Base-by-base conservation (phyloP, 1,139 yeast species). In the Nakaseomyces sp. region DNA sequence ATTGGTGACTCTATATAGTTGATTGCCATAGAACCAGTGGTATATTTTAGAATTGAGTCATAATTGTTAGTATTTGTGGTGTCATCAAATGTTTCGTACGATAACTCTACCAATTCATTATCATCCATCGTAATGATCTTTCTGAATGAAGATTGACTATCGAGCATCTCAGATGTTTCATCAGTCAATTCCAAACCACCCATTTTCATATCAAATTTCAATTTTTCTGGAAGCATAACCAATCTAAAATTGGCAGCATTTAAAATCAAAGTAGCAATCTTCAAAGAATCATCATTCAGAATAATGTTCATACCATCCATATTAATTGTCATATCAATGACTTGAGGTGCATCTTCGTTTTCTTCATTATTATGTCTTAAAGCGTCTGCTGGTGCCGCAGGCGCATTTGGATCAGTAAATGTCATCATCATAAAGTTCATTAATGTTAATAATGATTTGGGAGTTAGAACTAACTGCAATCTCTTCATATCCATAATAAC, bases 111-210 rank as follows among this genome's bases (percentile, higher is more conserved):
- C 45, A 89, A 69, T 49, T 86, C 84, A 47, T 79, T 76, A 5
- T 91, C 96, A 55, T 86, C 88, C 60, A 91, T 87, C 46, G 81
- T 77, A 29, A 91, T 73, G 31, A 91, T 68, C 49, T 79, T 77
- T 49, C 93, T 71, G 47, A 81, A 64, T 3, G 72, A 64, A 10
- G 44, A 36, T 1, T 89, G 80, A 46, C 75, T 64, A 1, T 79
- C 72, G 1, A 81, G 68, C 0, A 82, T 85, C 45, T 77, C 77
- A 54, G 80, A 76, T 3, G 80, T 70, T 50, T 86, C 94, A 64
- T 89, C 96, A 44, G 76, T 78, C 17, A 93, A 66, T 3, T 87
- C 76, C 46, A 93, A 68, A 0, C 87, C 91, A 12, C 97, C 98
- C 18, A 91, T 65, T 40, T 72, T 77, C n/a, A 93, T 81, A 18